Conservation (phyloP, 352 stramenopile species). For the Phytophthora citricola region DNA sequence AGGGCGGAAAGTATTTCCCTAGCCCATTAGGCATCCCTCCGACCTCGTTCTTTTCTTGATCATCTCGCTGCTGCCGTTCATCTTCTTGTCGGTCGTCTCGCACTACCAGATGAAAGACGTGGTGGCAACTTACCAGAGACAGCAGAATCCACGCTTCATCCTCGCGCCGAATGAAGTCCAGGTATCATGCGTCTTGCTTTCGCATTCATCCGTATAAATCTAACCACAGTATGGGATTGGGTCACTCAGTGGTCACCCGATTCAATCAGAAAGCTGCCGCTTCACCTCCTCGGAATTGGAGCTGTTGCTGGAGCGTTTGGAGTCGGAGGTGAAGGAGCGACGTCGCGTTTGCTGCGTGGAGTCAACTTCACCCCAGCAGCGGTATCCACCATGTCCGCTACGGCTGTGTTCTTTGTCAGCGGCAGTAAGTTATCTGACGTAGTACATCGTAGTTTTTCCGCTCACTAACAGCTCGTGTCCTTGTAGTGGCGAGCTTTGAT, state of each 20-base stretch:
- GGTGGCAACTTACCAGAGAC: slow-evolving; percentile 42
- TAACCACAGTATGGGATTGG: neutral
- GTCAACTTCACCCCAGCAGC: slow-evolving; percentile 81
- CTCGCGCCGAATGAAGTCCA: slow-evolving; percentile 52
- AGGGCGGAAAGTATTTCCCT: slow-evolving; percentile 85
- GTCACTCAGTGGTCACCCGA: slow-evolving; percentile 47
- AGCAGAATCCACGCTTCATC: slow-evolving; percentile 49
- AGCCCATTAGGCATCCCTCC: slow-evolving; percentile 91
- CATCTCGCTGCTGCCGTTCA: slow-evolving; percentile 58
- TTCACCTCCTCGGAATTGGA: slow-evolving; percentile 86
- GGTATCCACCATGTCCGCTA: slow-evolving; percentile 82
- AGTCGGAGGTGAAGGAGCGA: slow-evolving; percentile 91
- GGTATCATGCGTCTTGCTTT: slow-evolving; percentile 43
- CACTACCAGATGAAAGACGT: slow-evolving; percentile 62
- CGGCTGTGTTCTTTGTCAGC: slow-evolving; percentile 43
- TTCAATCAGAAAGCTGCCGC: slow-evolving; percentile 72
- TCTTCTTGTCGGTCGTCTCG: slow-evolving; percentile 73
- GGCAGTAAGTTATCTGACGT: slow-evolving; percentile 36
- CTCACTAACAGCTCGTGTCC: neutral
- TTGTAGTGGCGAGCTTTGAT: slow-evolving; percentile 46
- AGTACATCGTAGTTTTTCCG: neutral
- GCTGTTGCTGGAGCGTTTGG: slow-evolving; percentile 93
- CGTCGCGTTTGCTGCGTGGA: slow-evolving; percentile 89
- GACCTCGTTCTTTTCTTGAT: slow-evolving; percentile 87
- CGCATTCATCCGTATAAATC: neutral